Conservation (phyloP, 768 basidiomycete genomes). For the Inosperma sp. region DNA sequence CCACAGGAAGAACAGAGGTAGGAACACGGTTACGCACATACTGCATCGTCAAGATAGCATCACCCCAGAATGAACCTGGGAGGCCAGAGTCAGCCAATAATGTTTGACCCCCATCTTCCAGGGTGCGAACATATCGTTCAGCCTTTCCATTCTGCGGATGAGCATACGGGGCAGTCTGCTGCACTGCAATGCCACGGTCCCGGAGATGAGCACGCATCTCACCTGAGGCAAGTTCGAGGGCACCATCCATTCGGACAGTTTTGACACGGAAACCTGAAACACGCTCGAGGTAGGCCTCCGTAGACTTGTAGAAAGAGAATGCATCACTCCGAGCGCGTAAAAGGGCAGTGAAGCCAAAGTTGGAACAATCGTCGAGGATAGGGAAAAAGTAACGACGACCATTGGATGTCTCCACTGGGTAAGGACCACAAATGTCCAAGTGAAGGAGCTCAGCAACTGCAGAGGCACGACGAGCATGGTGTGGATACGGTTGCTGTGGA, state of each 20-base stretch:
- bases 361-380: slow-evolving; percentile 20
- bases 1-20: no score
- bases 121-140: slow-evolving; percentile 27
- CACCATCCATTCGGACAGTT: slow-evolving; percentile 16
- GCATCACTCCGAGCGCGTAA: slow-evolving; percentile 9
- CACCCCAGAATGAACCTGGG: no score
- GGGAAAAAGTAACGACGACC: slow-evolving; percentile 15
- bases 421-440: slow-evolving; percentile 26
- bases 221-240: slow-evolving; percentile 12
- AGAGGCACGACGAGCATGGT: slow-evolving; percentile 4
- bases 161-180: slow-evolving; percentile 25
- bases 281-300: slow-evolving; percentile 2
- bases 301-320: not conserved
- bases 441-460: slow-evolving; percentile 22
- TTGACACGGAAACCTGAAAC: slow-evolving; percentile 8
- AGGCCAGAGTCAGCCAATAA: no score
- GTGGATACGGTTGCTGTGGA: slow-evolving; percentile 4
- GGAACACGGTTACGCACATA: no score
- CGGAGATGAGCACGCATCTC: slow-evolving; percentile 7
- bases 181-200: slow-evolving; percentile 18
- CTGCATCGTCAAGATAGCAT: no score
- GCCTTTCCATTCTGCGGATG: slow-evolving; percentile 32
- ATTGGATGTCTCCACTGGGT: slow-evolving; percentile 12
- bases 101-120: no score
- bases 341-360: slow-evolving; percentile 13